Base-by-base conservation (phyloP, 192 early-diverging fungal genomes). In the Umbelopsis sp. region DNA sequence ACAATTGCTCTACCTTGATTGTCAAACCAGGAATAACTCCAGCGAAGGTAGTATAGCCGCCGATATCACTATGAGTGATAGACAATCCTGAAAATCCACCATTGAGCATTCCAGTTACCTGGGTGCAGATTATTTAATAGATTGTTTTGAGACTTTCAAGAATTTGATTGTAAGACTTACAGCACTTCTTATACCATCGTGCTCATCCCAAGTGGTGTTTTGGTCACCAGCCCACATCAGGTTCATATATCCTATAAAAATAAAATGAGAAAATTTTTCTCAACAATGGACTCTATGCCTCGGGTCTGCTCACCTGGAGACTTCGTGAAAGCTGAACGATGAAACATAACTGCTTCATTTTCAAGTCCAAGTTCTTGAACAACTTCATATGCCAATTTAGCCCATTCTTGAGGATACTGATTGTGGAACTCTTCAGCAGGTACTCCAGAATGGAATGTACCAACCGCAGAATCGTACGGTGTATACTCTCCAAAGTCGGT, bases 211-310 rank as follows among this genome's bases (percentile, higher is more conserved):
- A 16, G 80, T 72, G 22, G 77, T 77, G 38, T 74, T 74, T 45
- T 82, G 81, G 45, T 81, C 80, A 6, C 80, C 80, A 51, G 80
- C 65, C 80, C 80, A 82, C 53, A 82, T 71, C 7, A 71, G 11
- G n/a, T 77, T 69, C 47, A 75, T 81, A 14, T 70, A 51, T 11
- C 56, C 56, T 62, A 34, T 31, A 62, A 32, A 6, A 0, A 3
- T 0, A 5, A 31, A 32, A n/a, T 62, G 14, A 29, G 56, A 17
- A 5, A 16, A 32, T 14, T 12, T 0, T 54, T 17, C 14, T 54
- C 22, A 26, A 53, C 5, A 6, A 26, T 1, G 8, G 38, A 11
- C 26, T 25, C 22, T n/a, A 29, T 0, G 0, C 10, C 5, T 53
- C 24, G 25, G 4, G 12, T 29, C 11, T 26, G 25, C 22, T 34